Conservation (phyloP, 805 yeast species). For the Candida ortonii region DNA sequence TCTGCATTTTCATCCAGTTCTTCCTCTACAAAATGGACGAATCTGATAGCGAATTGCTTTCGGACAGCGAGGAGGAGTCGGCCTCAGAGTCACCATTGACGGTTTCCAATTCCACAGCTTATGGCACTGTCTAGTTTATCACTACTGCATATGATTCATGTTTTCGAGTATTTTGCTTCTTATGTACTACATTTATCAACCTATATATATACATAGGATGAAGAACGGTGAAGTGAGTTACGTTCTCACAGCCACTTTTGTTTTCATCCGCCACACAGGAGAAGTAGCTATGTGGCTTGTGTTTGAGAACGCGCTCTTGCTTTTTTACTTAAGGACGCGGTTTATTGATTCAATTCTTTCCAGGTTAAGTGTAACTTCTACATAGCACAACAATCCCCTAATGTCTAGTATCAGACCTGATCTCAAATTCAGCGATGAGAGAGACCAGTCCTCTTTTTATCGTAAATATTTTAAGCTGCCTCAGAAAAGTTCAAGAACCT, state of each 20-base stretch:
- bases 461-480: conserved; percentile 48
- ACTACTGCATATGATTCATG: too few species aligned
- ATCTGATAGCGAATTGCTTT: conserved; percentile 25
- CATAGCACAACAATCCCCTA: not conserved
- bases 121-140: conserved; percentile 14
- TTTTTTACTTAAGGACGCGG: too few species aligned
- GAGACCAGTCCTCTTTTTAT: conserved; percentile 47
- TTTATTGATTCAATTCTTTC: too few species aligned
- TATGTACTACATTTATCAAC: too few species aligned
- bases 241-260: too few species aligned
- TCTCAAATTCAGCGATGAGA: conserved; percentile 51
- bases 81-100: conserved; percentile 15
- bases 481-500: conserved; percentile 44
- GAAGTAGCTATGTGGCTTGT: not conserved
- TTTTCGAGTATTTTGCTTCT: too few species aligned
- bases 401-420: conserved; percentile 47
- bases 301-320: too few species aligned
- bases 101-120: conserved; percentile 6
- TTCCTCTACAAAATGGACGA: conserved; percentile 58
- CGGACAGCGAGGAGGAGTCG: conserved; percentile 18
- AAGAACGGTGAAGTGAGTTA: too few species aligned
- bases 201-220: too few species aligned
- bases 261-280: too few species aligned
- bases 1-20: conserved; percentile 80
- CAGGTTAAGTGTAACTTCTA: not conserved